Evolutionary conservation across 768 basidiomycete genomes (phyloP), one percentile per base, ranked within the genome.

Genomic region (Gymnopilus junonius): DNA sequence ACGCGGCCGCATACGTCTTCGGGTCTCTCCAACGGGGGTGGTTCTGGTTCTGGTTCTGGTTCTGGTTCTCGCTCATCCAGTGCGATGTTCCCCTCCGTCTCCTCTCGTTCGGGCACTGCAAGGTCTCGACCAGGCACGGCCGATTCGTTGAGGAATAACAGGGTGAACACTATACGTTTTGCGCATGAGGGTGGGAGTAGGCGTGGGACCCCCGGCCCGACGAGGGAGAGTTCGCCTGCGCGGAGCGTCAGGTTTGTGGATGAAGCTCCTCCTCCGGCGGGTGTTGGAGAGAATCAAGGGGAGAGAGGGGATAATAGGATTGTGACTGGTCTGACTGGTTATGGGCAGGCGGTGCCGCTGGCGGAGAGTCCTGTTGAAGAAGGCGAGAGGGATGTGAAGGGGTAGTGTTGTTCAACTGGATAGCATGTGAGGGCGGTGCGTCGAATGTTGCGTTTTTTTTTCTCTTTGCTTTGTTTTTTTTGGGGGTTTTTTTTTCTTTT

Each of bases 141-240:
- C 10, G 63, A 62, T 23, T 61, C 67, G 12, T 21, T 59, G 31
- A 73, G 72, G 35, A 72, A 79, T 48, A 69, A 74, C 6, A 73
- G 77, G 32, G 42, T 80, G 17, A 74, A 78, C 37, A 74, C 68
- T 20, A 75, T 79, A 10, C 67, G 74, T 10, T 71, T 71, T 51
- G 60, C 73, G 55, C 69, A 76, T 54, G 67, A 67, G 14, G 59
- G 66, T 25, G 50, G 48, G 39, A 58, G 40, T 27, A 39, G 43
- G 10, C 34, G 57, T 11, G 42, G 56, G 7, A 53, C 57, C 11
- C 50, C 59, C 2, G 69, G 72, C n/a, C 70, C 73, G 15, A 76
- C 78, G 27, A 70, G 82, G 46, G 82, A 83, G 21, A 74, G 64
- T 17, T 84, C 83, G 23, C 83, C 83, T 2, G 74, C 82, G 35